Percentiles rank a stretch among this genome's conserved stretches.
These are phyloP conservation scores for Trametes cubensis DNA, from an alignment of 768 basidiomycete species.

Conservation along the genomic window DNA sequence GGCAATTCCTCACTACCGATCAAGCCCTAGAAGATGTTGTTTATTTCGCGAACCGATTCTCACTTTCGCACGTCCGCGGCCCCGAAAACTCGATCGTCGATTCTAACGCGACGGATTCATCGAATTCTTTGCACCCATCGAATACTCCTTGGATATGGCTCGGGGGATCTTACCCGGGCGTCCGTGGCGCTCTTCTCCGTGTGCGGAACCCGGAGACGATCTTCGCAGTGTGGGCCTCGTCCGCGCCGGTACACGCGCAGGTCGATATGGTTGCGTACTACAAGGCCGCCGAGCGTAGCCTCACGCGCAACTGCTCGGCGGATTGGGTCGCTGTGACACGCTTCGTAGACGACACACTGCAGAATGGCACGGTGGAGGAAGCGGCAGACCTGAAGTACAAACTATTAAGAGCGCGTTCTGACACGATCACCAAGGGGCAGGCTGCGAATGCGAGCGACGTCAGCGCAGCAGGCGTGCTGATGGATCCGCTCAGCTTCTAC, in stretches of 20 bases:
- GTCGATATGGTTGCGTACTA: constrained; percentile 56
- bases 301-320: constrained; percentile 53
- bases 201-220: constrained; percentile 50
- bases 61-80: not conserved
- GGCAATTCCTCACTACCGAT: constrained; percentile 51
- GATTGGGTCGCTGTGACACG: constrained; percentile 54
- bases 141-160: constrained; percentile 50
- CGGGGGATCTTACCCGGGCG: constrained; percentile 53
- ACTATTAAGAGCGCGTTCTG: constrained; percentile 42
- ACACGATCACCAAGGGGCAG: constrained; percentile 36
- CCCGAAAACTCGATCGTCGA: not conserved
- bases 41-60: constrained; percentile 49
- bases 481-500: constrained; percentile 53
- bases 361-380: constrained; percentile 37
- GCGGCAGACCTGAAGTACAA: constrained; percentile 43
- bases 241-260: constrained; percentile 52
- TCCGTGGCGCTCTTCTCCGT: constrained; percentile 48
- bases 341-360: constrained; percentile 28
- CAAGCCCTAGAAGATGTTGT: constrained; percentile 54
- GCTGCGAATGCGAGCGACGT: constrained; percentile 43
- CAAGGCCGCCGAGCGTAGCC: constrained; percentile 50
- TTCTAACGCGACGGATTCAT: constrained; percentile 1
- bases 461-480: constrained; percentile 46
- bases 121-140: constrained; percentile 43
- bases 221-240: constrained; percentile 52